Base-by-base conservation (phyloP, 2,329 filamentous ascomycete genomes). In the Beauveria sp. region DNA sequence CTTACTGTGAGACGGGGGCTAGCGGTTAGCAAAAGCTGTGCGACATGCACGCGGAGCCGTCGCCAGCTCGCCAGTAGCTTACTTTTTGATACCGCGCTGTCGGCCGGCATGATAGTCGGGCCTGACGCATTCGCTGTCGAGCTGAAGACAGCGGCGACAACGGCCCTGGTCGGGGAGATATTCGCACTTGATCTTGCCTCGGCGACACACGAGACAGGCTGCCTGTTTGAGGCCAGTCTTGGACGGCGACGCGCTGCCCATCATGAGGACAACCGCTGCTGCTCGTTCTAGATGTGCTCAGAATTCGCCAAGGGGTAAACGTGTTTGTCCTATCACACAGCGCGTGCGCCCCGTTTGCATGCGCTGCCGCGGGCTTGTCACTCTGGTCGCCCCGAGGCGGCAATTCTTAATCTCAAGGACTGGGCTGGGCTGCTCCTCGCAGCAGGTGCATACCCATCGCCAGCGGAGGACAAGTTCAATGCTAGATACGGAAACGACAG, bases 1-100 rank as follows among this genome's bases (percentile, higher is more conserved):
- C 73, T 91, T 91, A 72, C 88, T 90, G 65, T 90, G 65, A 38
- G 52, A 62, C 10, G 31, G 1, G 14, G 50, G 24, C 3, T 14
- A 62, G 26, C 62, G 10, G n/a, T 65, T 61, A 66, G 64, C 45
- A 38, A n/a, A 9, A 3, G 14, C 26, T 20, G 34, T 16, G n/a
- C 48, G 40, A 28, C 5, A 45, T 1, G 34, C 20, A 22, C 28
- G 38, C n/a, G 38, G 31, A 5, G 14, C 16, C 34, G 22, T 54
- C 20, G 8, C 2, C 12, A 4, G 14, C 22, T 5, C 7, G 28
- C 40, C 5, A 6, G 26, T 46, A 45, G 66, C 78, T 73, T 74
- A 88, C 88, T 91, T 91, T 72, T 90, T 91, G 64, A 90, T 88
- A 24, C 88, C 88, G 69, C 90, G 90, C 69, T 89, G 87, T 55